These are phyloP conservation scores for Ophiocordyceps sinensis DNA, from an alignment of 2,329 filamentous ascomycete genomes.

Conservation along the genomic window DNA sequence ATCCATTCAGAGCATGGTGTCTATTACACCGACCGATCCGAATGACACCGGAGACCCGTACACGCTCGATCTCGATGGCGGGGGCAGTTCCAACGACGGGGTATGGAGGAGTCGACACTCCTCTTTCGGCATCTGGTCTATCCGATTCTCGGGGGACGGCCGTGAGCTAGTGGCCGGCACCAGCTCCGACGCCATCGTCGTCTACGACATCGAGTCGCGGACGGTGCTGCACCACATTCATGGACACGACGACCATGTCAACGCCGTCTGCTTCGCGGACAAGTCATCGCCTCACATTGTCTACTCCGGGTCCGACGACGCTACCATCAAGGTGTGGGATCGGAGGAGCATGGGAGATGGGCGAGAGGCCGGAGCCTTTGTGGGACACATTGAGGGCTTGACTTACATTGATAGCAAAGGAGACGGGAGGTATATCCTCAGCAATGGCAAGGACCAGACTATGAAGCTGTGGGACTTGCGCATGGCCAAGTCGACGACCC, in stretches of 20 bases:
- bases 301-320: constrained; percentile 91
- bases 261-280: constrained; percentile 93
- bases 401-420: constrained; percentile 59
- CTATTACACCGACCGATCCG: constrained; percentile 75
- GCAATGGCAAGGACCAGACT: constrained; percentile 89
- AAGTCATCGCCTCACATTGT: constrained; percentile 79
- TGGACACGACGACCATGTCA: constrained; percentile 81
- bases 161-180: constrained; percentile 84
- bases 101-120: constrained; percentile 14
- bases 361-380: constrained; percentile 51
- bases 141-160: constrained; percentile 86
- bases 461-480: constrained; percentile 96
- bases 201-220: constrained; percentile 82
- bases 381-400: constrained; percentile 51
- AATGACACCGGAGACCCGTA: constrained; percentile 68
- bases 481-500: constrained; percentile 66
- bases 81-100: constrained; percentile 6
- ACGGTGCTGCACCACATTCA: constrained; percentile 58
- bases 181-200: constrained; percentile 61
- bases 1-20: constrained; percentile 73
- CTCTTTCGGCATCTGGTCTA: constrained; percentile 64
- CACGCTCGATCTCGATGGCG: constrained; percentile 50
- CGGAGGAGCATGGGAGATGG: constrained; percentile 79
- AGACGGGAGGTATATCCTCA: constrained; percentile 69
- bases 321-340: constrained; percentile 93